phyloP scores from a whole-genome alignment of 805 yeast species.

The Tetrapisispora taiwanensis region DNA sequence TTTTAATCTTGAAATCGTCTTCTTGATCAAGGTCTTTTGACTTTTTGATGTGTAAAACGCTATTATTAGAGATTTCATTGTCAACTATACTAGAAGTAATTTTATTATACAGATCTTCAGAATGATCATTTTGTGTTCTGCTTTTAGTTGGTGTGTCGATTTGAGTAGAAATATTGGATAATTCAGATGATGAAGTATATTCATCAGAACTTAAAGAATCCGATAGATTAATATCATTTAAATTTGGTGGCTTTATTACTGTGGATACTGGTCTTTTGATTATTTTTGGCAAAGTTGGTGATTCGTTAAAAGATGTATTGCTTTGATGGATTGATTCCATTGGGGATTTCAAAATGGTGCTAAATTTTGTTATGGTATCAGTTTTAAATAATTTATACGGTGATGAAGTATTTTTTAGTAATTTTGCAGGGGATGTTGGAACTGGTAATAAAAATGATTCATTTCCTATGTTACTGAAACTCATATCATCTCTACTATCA shows the following conservation, averaged over 20 bases:
- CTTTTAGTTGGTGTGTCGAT: slow-evolving; percentile 8
- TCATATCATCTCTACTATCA: slow-evolving; percentile 25
- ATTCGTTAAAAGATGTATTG: not conserved
- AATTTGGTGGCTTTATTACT: not conserved
- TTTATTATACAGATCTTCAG: not conserved
- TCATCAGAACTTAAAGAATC: slow-evolving; percentile 3
- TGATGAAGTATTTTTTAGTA: not conserved
- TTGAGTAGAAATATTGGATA: slow-evolving; percentile 10
- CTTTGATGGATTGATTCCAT: not conserved
- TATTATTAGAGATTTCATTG: not conserved
- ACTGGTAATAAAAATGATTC: slow-evolving; percentile 22
- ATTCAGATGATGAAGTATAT: slow-evolving; percentile 7
- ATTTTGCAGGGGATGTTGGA: not conserved
- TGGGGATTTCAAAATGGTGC: not conserved
- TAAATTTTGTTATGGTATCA: not conserved
- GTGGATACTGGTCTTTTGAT: not conserved
- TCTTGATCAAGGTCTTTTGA: too few relatives aligned
- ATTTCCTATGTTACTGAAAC: slow-evolving; percentile 24
- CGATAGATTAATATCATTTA: not conserved
- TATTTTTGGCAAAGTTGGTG: not conserved
- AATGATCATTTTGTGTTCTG: not conserved
- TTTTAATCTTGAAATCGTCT: not conserved
- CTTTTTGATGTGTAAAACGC: not conserved
- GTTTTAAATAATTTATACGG: not conserved
- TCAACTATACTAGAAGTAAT: too few relatives aligned